Conservation (phyloP, 2,329 filamentous ascomycete species). For the Penicillium paneum region DNA sequence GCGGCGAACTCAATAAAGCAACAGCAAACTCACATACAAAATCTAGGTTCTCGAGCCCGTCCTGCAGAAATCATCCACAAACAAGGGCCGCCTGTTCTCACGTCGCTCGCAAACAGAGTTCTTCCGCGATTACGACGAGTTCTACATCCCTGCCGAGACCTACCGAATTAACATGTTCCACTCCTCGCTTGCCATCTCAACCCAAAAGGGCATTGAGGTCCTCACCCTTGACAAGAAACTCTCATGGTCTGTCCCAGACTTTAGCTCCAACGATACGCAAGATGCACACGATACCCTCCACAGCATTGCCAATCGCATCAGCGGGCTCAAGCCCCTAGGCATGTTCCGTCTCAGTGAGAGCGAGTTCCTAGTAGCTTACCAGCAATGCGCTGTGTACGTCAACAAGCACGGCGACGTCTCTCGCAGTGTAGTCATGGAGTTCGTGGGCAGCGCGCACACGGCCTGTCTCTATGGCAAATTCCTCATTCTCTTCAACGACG, state of each 20-base stretch:
- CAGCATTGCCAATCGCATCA: constrained; percentile 80
- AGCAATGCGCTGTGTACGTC: constrained; percentile 95
- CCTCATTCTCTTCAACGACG: constrained; percentile 86
- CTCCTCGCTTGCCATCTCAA: constrained; percentile 86
- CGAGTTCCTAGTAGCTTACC: constrained; percentile 90
- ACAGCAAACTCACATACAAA: background rate
- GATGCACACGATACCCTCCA: constrained; percentile 61
- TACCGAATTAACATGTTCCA: constrained; percentile 96
- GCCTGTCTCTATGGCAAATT: constrained; percentile 91
- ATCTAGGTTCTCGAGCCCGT: constrained; percentile 83
- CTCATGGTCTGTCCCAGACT: constrained; percentile 87
- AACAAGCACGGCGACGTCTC: constrained; percentile 97
- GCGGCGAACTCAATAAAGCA: background rate
- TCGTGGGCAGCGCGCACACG: constrained; percentile 85
- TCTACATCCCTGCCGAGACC: constrained; percentile 95
- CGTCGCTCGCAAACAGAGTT: constrained; percentile 78
- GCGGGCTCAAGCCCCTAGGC: constrained; percentile 78
- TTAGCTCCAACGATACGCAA: constrained; percentile 58
- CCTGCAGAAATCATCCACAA: constrained; percentile 85
- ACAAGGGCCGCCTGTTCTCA: constrained; percentile 67
- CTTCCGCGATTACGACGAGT: constrained; percentile 97
- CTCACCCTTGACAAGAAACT: constrained; percentile 97
- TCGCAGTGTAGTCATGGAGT: constrained; percentile 94
- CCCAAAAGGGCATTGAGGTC: constrained; percentile 89
- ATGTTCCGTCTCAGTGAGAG: constrained; percentile 95